phyloP scores from a whole-genome alignment of 1,284 basidiomycete species.

The Earliella scabrosa region DNA sequence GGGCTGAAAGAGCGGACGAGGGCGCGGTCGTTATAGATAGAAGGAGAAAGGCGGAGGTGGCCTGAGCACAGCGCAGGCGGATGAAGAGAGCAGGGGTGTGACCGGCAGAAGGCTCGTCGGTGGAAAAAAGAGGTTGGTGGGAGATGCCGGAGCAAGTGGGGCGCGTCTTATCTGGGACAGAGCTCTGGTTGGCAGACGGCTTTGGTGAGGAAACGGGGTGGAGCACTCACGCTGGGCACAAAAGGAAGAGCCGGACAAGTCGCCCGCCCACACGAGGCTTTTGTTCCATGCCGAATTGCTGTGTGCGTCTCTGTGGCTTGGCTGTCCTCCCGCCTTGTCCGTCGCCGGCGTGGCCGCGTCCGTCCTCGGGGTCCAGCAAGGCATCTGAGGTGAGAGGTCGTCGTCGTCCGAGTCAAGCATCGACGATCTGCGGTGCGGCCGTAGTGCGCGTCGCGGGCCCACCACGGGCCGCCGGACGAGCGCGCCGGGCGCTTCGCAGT shows the following conservation, averaged over 20 bases:
- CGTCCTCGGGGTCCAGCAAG: not conserved
- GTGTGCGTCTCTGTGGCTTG: constrained; percentile 4
- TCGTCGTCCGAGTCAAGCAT: not conserved
- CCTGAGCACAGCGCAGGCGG: constrained; percentile 14
- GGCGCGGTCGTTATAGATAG: constrained; percentile 1
- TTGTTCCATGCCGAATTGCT: constrained; percentile 6
- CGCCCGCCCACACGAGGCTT: constrained; percentile 13
- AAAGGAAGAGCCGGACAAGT: constrained; percentile 12
- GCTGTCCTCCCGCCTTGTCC: not conserved
- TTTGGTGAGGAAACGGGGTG: constrained; percentile 19
- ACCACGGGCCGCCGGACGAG: not conserved
- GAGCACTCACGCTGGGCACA: constrained; percentile 12
- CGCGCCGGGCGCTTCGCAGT: not conserved
- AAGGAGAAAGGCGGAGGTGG: not conserved
- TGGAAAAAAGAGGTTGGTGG: constrained; percentile 1
- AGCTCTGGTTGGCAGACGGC: constrained; percentile 12
- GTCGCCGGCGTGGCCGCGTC: not conserved
- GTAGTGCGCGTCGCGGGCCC: too few relatives aligned
- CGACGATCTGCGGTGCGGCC: too few relatives aligned
- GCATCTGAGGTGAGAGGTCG: not conserved
- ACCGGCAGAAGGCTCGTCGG: constrained; percentile 14
- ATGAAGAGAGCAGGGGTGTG: constrained; percentile 19
- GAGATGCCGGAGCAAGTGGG: not conserved
- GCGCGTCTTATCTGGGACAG: constrained; percentile 9
- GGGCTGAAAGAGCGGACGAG: constrained; percentile 1